Percentiles rank a stretch among this genome's conserved stretches.
phyloP scores from a whole-genome alignment of 2,329 filamentous ascomycete species.

The Aquanectria penicillioides region DNA sequence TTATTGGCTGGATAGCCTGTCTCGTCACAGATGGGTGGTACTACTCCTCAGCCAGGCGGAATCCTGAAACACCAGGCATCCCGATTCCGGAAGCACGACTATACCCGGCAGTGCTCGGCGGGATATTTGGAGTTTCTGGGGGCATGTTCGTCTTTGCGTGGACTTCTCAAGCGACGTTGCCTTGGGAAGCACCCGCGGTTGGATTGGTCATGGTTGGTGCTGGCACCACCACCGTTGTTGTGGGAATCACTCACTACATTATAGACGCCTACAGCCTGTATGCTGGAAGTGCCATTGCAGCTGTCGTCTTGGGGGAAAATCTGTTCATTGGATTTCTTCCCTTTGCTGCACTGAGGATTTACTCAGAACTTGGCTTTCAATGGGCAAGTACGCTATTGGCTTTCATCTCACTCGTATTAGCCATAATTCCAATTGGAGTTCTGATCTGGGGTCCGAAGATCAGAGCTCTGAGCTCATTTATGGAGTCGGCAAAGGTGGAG shows the following conservation, averaged over 20 bases:
- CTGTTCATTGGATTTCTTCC: constrained; percentile 27
- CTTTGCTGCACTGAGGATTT: constrained; percentile 27
- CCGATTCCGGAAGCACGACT: constrained; percentile 30
- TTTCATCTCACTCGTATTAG: constrained; percentile 22
- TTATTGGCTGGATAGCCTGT: constrained; percentile 22
- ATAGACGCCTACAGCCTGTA: constrained; percentile 30
- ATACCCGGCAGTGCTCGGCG: constrained; percentile 23
- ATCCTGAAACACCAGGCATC: constrained; percentile 20
- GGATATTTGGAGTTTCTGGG: constrained; percentile 20
- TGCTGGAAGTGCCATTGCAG: constrained; percentile 27
- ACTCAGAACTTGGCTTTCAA: constrained; percentile 28
- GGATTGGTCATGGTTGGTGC: constrained; percentile 25
- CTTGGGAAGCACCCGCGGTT: constrained; percentile 22
- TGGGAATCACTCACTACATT: constrained; percentile 26
- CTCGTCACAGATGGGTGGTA: constrained; percentile 25
- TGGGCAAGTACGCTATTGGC: constrained; percentile 28
- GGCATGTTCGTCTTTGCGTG: constrained; percentile 31
- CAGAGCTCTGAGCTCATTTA: constrained; percentile 27
- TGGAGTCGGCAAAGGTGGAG: constrained; percentile 9
- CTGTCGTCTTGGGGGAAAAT: constrained; percentile 23
- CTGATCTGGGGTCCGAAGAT: constrained; percentile 29
- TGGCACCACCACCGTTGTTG: constrained; percentile 25
- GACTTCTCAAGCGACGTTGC: constrained; percentile 22
- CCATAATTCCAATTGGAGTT: constrained; percentile 22
- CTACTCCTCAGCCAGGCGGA: constrained; percentile 26